A percentile compares a stretch with the other conserved stretches of the same genome.
phyloP scores from a whole-genome alignment of 2,329 filamentous ascomycete species.

The Chrysosporium queenslandicum region DNA sequence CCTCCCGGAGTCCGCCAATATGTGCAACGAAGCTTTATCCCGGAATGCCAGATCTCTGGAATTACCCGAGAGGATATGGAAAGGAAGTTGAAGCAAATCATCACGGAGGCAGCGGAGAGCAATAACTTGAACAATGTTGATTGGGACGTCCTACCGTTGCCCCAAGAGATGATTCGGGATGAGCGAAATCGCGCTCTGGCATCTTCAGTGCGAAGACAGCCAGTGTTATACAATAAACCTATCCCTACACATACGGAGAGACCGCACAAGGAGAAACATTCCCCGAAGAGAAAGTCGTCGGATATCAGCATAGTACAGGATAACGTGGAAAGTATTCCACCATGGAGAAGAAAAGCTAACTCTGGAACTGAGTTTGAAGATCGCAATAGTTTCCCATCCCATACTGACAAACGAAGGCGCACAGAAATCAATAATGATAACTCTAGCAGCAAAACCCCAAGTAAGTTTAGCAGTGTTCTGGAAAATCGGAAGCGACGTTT shows the following conservation, averaged over 20 bases:
- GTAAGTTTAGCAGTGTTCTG: constrained; percentile 82
- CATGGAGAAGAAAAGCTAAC: constrained; percentile 64
- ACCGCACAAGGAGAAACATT: constrained; percentile 12
- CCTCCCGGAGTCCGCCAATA: constrained; percentile 73
- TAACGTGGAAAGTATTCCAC: constrained; percentile 46
- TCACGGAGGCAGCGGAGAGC: constrained; percentile 68
- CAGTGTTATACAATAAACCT: constrained; percentile 32
- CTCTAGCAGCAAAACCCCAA: constrained; percentile 44
- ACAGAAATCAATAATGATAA: constrained; percentile 36
- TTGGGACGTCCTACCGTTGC: constrained; percentile 75
- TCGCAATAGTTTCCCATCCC: constrained; percentile 56
- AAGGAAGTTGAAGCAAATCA: constrained; percentile 71
- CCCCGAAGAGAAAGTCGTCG: constrained; percentile 66
- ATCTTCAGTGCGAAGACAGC: constrained; percentile 21
- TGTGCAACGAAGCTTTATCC: constrained; percentile 78
- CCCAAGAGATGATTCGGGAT: constrained; percentile 69
- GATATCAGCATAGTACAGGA: constrained; percentile 48
- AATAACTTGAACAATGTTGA: constrained; percentile 62
- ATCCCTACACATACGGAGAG: constrained; percentile 3
- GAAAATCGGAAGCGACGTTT: constrained; percentile 88
- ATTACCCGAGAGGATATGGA: constrained; percentile 65
- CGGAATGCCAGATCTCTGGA: constrained; percentile 55
- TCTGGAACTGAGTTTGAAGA: constrained; percentile 55
- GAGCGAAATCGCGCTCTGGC: constrained; percentile 50
- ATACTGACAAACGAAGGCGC: constrained; percentile 43